phyloP scores from a whole-genome alignment of 2,329 filamentous ascomycete species.

The Colletotrichum lindemuthianum region DNA sequence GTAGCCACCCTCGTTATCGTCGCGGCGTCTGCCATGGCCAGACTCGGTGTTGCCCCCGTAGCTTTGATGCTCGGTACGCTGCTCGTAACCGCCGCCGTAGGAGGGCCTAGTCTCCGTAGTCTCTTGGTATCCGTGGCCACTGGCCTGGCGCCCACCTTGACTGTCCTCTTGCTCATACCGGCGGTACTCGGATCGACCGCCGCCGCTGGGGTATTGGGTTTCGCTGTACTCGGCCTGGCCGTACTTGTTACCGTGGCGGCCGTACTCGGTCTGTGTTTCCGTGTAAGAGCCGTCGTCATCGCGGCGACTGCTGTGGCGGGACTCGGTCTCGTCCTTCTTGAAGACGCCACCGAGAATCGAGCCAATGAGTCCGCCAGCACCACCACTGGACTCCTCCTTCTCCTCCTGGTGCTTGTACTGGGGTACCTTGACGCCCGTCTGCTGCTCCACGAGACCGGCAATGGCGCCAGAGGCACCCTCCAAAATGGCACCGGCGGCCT shows the following conservation, averaged over 20 bases:
- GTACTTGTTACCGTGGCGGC: constrained; percentile 65
- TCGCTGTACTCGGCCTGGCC: constrained; percentile 69
- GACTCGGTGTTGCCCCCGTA: constrained; percentile 48
- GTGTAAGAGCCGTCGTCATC: constrained; percentile 70
- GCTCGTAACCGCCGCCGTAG: constrained; percentile 66
- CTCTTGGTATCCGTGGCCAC: constrained; percentile 68
- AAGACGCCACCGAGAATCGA: constrained; percentile 73
- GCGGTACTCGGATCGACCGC: constrained; percentile 67
- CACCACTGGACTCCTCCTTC: constrained; percentile 66
- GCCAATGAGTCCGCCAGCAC: constrained; percentile 76
- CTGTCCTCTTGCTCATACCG: constrained; percentile 68
- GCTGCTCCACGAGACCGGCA: constrained; percentile 56
- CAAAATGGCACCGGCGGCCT: constrained; percentile 66
- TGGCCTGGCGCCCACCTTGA: constrained; percentile 48
- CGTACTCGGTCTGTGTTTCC: constrained; percentile 70
- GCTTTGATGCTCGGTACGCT: constrained; percentile 65
- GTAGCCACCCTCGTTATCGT: constrained; percentile 40
- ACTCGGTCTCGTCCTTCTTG: constrained; percentile 63
- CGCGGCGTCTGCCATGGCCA: constrained; percentile 36
- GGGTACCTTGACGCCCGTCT: constrained; percentile 56
- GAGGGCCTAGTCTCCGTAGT: constrained; percentile 62
- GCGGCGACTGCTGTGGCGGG: constrained; percentile 62
- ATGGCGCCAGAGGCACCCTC: constrained; percentile 65
- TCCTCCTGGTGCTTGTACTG: constrained; percentile 43
- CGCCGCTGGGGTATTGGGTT: constrained; percentile 67